Base-by-base conservation (phyloP, 805 yeast genomes). In the Lipomyces yamanashiensis region DNA sequence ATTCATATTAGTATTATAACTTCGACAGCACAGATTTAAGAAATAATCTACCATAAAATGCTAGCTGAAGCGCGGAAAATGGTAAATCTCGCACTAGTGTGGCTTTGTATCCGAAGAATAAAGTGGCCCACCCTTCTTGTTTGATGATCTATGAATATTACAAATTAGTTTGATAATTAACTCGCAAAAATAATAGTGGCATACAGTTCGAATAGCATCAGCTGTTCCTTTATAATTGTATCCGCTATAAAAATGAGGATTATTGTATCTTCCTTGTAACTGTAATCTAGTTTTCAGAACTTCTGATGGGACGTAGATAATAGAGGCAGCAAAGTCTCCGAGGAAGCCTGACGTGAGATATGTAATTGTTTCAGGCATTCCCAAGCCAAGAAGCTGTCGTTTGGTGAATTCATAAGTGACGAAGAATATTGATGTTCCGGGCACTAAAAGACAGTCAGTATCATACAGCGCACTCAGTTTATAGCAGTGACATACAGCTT, bases 251-350 rank as follows among this genome's bases (percentile, higher is more conserved):
- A 91, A 92, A 74, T 81, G 80, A 1, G 88, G 88, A 74, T 92
- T 93, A 76, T 92, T 91, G 76, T 84, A 82, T 40, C 87, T 82
- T 0, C 98, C 98, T 77, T 95, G 99, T 55, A 95, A 80, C 77
- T 95, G 99, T 50, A 95, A 76, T 71, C 99, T 81, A 7, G 99
- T 92, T 74, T 95, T 95, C 59, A 95, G 77, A 7, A 95, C 98
- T 74, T 95, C 99, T 36, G 92, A 86, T 6, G 99, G 99, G 9
- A 95, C 99, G 71, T 93, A 95, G 41, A 90, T 87, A 7, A 95
- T 75, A 70, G 96, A 88, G 23, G 95, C 88, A 3, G 90, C 92
- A 63, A 95, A 82, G 75, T 95, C 99, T 34, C 98, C 99, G n/a
- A 92, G 71, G 59, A 95, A 86, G 0, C 99, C 99, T 1, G 97